Evolutionary conservation across 805 yeast genomes (phyloP), one percentile per base, ranked within the genome.

Genomic region (Kuraishia cidri): DNA sequence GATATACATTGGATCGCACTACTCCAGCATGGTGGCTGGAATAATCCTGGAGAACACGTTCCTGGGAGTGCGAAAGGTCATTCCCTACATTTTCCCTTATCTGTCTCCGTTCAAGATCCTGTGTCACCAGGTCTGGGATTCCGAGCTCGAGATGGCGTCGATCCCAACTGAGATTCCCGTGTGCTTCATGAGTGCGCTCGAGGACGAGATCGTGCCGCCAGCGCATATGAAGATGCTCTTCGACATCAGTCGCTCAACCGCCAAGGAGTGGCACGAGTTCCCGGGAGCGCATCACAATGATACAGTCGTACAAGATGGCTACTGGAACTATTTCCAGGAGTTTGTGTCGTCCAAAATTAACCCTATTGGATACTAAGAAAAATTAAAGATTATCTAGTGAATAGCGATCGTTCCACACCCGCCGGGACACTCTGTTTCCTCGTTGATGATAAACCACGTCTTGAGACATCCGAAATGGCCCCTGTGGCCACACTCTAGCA

Each of bases 181-280:
- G 21, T 60, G 88, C 26, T 73, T 88, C 43, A 50, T 88, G 26
- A 72, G 80, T 40, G 96, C 94, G 0, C 55, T 68, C 10, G 61
- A 65, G 23, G 98, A 90, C 59, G 98, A 90, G 55, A 76, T 90
- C 17, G 95, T 90, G 2, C 97, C 97, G 3, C 95, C 96, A 0
- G 41, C 44, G 1, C 97, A 90, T 48, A 83, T 88, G 84, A 65
- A 66, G 29, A 48, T 47, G 30, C 62, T 87, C 16, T 79, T 54
- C 48, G 69, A 64, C 21, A 42, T 75, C 35, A 61, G 79, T 36
- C 64, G 70, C 17, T 58, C 78, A 24, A 47, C 52, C 1, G 49
- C 55, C 11, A 87, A 86, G 52, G 52, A 56, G 19, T 66, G 73
- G 41, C 60, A 68, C 33, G 66, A 58, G 35, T 85, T 72, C 41